Percentiles rank a stretch among this genome's conserved stretches.
Conservation (phyloP, 1,139 yeast genomes). For the Suhomyces anneliseae region DNA sequence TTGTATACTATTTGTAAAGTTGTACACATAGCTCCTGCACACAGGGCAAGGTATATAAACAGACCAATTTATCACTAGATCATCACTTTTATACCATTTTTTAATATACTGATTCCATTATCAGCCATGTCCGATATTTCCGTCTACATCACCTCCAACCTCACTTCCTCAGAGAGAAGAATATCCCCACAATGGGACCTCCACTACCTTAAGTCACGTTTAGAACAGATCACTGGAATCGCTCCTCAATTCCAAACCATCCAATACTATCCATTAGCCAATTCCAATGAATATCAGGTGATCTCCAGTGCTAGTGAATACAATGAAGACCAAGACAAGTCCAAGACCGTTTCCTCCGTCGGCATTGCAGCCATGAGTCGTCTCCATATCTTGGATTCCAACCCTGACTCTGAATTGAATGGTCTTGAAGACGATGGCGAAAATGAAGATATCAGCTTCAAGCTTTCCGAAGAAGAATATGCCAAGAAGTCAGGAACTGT, state of each 20-base stretch:
- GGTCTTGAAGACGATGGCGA: slow-evolving; percentile 39
- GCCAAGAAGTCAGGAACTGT: slow-evolving; percentile 62
- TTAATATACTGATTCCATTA: no score
- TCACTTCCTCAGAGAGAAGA: slow-evolving; percentile 71
- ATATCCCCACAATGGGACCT: slow-evolving; percentile 66
- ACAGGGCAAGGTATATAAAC: no score
- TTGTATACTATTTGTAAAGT: background rate
- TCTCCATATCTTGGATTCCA: slow-evolving; percentile 54
- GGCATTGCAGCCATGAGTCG: slow-evolving; percentile 40
- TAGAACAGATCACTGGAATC: slow-evolving; percentile 80
- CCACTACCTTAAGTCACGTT: slow-evolving; percentile 50
- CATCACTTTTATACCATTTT: background rate
- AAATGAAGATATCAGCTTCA: slow-evolving; percentile 45
- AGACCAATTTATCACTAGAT: background rate
- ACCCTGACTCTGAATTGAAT: slow-evolving; percentile 49
- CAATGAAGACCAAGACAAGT: slow-evolving; percentile 16
- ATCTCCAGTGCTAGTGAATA: slow-evolving; percentile 22
- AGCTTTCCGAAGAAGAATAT: slow-evolving; percentile 68
- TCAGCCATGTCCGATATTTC: slow-evolving; percentile 46
- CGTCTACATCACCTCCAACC: slow-evolving; percentile 60
- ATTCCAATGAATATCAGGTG: slow-evolving; percentile 35
- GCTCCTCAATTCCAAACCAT: slow-evolving; percentile 60
- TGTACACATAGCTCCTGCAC: background rate
- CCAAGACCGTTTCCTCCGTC: slow-evolving; percentile 19
- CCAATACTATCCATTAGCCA: slow-evolving; percentile 45